Evolutionary conservation across 345 rosid species (phyloP).

Genomic region (Angophora floribunda): DNA sequence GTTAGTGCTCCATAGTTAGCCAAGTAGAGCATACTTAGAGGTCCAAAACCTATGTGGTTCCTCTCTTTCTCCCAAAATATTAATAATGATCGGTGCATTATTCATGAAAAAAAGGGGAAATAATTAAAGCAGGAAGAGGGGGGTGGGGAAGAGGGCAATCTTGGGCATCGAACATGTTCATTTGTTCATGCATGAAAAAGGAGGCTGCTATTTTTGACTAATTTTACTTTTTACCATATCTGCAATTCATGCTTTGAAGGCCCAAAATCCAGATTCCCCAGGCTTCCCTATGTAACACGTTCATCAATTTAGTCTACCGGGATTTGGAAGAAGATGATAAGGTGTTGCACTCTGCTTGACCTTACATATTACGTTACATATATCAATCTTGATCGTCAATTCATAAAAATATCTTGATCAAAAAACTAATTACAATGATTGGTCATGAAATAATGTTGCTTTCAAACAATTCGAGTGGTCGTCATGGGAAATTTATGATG

Average conservation of each 20-base stretch:
- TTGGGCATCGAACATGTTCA: too few relatives aligned
- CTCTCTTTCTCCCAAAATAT: background rate
- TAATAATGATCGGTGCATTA: background rate
- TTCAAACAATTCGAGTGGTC: background rate
- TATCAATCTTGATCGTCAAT: background rate
- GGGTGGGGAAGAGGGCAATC: background rate
- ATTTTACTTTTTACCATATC: background rate
- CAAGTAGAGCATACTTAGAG: background rate
- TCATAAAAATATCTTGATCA: background rate
- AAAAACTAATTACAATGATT: background rate
- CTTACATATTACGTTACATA: background rate
- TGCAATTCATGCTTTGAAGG: background rate
- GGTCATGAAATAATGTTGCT: background rate
- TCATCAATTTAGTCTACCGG: background rate
- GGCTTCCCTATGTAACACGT: background rate
- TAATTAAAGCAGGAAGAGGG: background rate
- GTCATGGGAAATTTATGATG: background rate
- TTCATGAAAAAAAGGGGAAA: background rate
- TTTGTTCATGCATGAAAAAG: background rate
- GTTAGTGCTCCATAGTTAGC: background rate
- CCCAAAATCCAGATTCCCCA: background rate
- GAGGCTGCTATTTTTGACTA: background rate
- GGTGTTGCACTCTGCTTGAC: background rate
- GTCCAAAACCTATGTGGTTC: background rate
- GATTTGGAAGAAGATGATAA: background rate